Percentiles rank a stretch among this genome's conserved stretches.
These are phyloP conservation scores for Yarrowia hollandica DNA, from an alignment of 805 yeast genomes.

Conservation along the genomic window DNA sequence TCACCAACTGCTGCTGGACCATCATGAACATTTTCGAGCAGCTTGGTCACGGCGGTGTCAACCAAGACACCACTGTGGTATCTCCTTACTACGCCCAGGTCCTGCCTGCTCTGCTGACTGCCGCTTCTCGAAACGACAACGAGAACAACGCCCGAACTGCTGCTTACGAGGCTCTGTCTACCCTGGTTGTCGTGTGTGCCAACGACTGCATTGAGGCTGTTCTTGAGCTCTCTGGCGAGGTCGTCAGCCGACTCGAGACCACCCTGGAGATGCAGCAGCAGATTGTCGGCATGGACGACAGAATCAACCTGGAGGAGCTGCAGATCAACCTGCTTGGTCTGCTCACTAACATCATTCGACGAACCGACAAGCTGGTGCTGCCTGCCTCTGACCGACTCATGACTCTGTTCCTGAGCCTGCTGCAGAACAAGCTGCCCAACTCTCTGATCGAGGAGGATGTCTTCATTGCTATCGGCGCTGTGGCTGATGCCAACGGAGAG, in stretches of 20 bases:
- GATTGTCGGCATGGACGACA: constrained; percentile 66
- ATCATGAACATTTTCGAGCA: constrained; percentile 89
- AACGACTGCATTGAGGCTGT: constrained; percentile 67
- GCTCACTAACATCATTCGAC: constrained; percentile 78
- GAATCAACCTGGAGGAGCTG: constrained; percentile 77
- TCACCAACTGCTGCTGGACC: constrained; percentile 98
- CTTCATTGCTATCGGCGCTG: constrained; percentile 85
- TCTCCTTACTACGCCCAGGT: constrained; percentile 71
- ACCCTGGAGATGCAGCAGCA: constrained; percentile 63
- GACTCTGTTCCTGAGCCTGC: constrained; percentile 74
- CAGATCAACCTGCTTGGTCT: constrained; percentile 77
- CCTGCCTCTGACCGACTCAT: constrained; percentile 79
- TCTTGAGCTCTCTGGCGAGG: constrained; percentile 71
- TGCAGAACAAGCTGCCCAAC: constrained; percentile 62
- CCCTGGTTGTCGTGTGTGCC: constrained; percentile 75
- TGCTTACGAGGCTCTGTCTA: constrained; percentile 91
- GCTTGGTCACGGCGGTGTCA: constrained; percentile 54
- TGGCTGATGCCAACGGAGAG: constrained; percentile 76
- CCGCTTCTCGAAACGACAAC: constrained; percentile 73
- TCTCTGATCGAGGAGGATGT: constrained; percentile 91
- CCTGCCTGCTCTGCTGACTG: constrained; percentile 66
- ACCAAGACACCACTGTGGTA: constrained; percentile 56
- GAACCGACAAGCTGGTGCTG: constrained; percentile 65
- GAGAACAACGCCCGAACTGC: constrained; percentile 89
- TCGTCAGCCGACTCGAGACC: constrained; percentile 67